These are phyloP conservation scores for Tetrapisispora taiwanensis DNA, from an alignment of 805 yeast species.

Conservation along the genomic window DNA sequence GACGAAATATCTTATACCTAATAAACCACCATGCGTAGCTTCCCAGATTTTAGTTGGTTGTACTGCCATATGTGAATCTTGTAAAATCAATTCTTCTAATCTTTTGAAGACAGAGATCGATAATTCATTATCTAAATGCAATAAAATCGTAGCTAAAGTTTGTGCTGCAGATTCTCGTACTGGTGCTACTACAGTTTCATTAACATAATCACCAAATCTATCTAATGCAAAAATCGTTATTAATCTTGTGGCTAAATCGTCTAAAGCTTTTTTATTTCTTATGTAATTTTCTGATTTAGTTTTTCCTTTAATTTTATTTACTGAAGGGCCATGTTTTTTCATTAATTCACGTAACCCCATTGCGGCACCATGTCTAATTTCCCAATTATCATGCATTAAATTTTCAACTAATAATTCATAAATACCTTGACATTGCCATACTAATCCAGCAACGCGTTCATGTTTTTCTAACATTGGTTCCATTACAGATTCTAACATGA, in stretches of 20 bases:
- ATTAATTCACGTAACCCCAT: constrained; percentile 71
- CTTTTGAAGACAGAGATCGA: constrained; percentile 55
- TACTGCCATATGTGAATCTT: constrained; percentile 29
- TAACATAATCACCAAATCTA: constrained; percentile 92
- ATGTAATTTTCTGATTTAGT: constrained; percentile 49
- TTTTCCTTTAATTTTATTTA: constrained; percentile 68
- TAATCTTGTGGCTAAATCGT: constrained; percentile 78
- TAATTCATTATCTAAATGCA: constrained; percentile 51
- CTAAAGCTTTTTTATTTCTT: constrained; percentile 60
- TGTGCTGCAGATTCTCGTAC: constrained; percentile 96
- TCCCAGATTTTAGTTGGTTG: constrained; percentile 62
- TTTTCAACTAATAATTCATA: constrained; percentile 73
- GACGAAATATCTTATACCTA: constrained; percentile 85
- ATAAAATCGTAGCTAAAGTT: constrained; percentile 75
- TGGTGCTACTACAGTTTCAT: constrained; percentile 97
- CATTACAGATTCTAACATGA: constrained; percentile 74
- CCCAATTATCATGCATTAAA: constrained; percentile 83
- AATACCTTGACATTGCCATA: constrained; percentile 93
- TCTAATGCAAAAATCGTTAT: constrained; percentile 85
- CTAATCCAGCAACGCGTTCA: constrained; percentile 57
- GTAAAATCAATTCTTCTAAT: constrained; percentile 60
- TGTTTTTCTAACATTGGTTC: constrained; percentile 63
- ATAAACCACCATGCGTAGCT: constrained; percentile 95
- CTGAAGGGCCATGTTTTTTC: constrained; percentile 73
- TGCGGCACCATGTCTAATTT: constrained; percentile 90